Evolutionary conservation across 495 filamentous ascomycete genomes (phyloP), one percentile per base, ranked within the genome.

Genomic region (Penicillium simplicissimum): DNA sequence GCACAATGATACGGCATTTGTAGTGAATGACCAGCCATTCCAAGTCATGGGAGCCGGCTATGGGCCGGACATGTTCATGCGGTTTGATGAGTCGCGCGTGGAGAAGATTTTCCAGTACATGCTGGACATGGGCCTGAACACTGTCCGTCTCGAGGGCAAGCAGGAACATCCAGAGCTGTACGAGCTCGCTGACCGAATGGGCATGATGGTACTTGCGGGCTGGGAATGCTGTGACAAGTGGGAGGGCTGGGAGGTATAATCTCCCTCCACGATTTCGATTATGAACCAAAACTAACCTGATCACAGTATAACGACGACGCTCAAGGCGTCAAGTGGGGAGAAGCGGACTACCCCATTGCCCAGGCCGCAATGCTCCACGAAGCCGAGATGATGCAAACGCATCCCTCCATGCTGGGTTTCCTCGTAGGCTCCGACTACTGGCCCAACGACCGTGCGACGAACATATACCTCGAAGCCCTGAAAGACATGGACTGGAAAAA

Each of bases 171-270:
- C 84, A 0, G 77, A 82, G 55, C 67, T 88, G 0, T 88, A 85
- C 64, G 71, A 83, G 0, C 71, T 86, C 2, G 84, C 85, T 5
- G 84, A 88, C 63, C 71, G 74, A 1, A 71, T 87, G 54, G 87
- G 87, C 0, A 55, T 89, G 9, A 87, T 89, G 85, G 67, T 89
- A 6, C 67, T 89, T 48, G 68, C 84, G 0, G 87, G 87, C 0
- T 89, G 86, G 86, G 86, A 88, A 56, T 89, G 87, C 64, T 89
- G 87, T 60, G 82, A 88, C 57, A 88, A 88, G 65, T 88, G 86
- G 87, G 86, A 88, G 60, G 84, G 77, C 0, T 88, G 85, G 86
- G 69, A 71, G 23, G 76, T 76, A 63, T 60, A 69, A 38, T 1
- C 13, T 19, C 34, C n/a, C 11, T 23, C 3, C 5, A 4, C 10